Evolutionary conservation across 2,329 filamentous ascomycete species (phyloP).

Genomic region (Ambrosiella beaveri): DNA sequence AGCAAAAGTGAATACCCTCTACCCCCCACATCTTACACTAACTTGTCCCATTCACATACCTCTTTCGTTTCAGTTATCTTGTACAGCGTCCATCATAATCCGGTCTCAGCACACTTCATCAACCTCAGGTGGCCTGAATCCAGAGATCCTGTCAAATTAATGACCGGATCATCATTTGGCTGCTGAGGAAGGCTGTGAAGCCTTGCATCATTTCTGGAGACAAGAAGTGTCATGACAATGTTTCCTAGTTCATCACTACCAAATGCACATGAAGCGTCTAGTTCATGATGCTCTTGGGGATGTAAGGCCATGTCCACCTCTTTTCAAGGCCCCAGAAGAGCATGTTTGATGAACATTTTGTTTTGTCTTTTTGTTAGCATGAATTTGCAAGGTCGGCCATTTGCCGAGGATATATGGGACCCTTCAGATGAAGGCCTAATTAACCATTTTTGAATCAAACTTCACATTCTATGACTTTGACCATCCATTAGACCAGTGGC

Average conservation of each 20-base stretch:
- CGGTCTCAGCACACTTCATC: conserved; percentile 4
- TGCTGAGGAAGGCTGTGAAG: not conserved
- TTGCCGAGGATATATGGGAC: not conserved
- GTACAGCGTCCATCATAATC: conserved; percentile 6
- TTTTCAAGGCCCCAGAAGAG: not conserved
- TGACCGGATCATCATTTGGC: not conserved
- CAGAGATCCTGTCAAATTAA: no score
- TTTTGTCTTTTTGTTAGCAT: conserved; percentile 1
- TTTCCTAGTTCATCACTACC: not conserved
- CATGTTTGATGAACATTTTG: conserved; percentile 3
- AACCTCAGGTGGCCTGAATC: not conserved
- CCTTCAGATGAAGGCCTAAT: not conserved
- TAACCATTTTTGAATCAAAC: not conserved
- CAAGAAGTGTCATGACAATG: not conserved
- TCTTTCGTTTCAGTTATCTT: conserved; percentile 1
- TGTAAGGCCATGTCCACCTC: not conserved
- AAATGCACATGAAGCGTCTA: not conserved
- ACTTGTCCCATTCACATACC: not conserved
- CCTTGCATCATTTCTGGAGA: not conserved
- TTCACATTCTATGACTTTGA: not conserved
- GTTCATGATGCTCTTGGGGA: not conserved
- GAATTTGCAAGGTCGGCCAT: not conserved
- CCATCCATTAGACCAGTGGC: not conserved
- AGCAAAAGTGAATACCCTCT: conserved; percentile 51
- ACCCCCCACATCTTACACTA: not conserved